These are phyloP conservation scores for Carex parvula DNA, from an alignment of 176 grass and related monocot genomes.

Conservation along the genomic window DNA sequence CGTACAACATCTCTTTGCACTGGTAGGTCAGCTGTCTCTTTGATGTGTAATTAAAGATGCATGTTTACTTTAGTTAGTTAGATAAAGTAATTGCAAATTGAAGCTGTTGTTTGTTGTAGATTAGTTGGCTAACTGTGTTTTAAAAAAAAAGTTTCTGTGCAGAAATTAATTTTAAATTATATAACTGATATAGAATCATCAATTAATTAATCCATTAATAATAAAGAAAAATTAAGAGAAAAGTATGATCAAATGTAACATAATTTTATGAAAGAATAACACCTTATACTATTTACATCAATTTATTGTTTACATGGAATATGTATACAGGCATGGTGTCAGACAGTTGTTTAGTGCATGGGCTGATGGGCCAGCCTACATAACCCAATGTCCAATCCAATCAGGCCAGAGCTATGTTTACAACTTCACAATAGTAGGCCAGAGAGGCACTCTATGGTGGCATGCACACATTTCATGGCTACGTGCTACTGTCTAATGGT, in stretches of 20 bases:
- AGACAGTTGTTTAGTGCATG: constrained; percentile 67
- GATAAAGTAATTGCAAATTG: constrained; percentile 15
- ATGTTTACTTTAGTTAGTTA: constrained; percentile 1
- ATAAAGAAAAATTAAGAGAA: neutral
- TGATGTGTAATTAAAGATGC: neutral
- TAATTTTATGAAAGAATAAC: neutral
- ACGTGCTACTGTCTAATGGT: constrained; percentile 53
- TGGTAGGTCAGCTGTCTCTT: constrained; percentile 44
- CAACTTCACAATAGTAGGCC: constrained; percentile 44
- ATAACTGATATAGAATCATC: neutral
- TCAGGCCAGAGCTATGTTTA: constrained; percentile 57
- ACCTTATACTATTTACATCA: neutral
- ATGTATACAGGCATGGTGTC: constrained; percentile 52
- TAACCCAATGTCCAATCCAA: constrained; percentile 84
- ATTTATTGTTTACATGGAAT: neutral
- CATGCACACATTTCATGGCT: constrained; percentile 68
- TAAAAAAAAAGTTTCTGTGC: neutral
- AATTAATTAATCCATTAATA: neutral
- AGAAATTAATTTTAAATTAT: neutral
- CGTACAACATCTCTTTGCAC: constrained; percentile 71
- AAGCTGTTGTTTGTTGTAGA: constrained; percentile 22
- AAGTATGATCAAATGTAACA: neutral
- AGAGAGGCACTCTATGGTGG: constrained; percentile 75
- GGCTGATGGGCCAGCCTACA: constrained; percentile 66
- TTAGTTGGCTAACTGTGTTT: neutral